Evolutionary conservation across 83 land plant species (phyloP).

Genomic region (Picea abies): DNA sequence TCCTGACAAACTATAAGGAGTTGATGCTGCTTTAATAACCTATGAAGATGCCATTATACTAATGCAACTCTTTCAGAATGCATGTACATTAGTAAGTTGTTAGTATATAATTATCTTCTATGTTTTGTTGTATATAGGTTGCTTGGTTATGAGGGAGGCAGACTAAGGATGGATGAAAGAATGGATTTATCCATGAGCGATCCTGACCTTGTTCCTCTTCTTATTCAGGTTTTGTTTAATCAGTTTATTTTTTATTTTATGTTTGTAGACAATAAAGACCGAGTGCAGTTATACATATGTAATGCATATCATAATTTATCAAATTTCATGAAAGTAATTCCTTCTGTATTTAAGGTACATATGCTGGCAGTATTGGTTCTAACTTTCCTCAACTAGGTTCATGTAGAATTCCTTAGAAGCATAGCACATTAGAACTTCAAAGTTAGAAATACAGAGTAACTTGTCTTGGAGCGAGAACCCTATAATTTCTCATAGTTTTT

Average conservation of each 20-base stretch:
- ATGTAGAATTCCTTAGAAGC: neutral
- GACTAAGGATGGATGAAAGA: constrained; percentile 92
- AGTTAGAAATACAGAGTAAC: neutral
- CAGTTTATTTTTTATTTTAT: neutral
- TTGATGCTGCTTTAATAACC: neutral
- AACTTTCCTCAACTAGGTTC: neutral
- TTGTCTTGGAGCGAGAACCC: neutral
- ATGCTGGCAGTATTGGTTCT: neutral
- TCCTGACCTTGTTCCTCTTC: constrained; percentile 94
- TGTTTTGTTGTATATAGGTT: constrained; percentile 51
- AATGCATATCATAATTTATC: neutral
- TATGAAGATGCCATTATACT: too few species aligned
- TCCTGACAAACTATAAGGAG: neutral
- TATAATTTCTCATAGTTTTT: neutral
- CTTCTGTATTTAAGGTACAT: neutral
- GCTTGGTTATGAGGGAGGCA: constrained; percentile 84
- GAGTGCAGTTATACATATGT: neutral
- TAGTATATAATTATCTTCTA: neutral
- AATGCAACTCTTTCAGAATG: too few species aligned
- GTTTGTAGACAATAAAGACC: neutral
- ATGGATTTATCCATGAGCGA: constrained; percentile 95
- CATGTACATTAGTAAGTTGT: too few species aligned
- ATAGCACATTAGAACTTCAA: neutral
- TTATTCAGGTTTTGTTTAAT: constrained; percentile 73
- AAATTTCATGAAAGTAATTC: too few species aligned